Evolutionary conservation across 140 eudicot species (phyloP).

Genomic region (Cichorium intybus): DNA sequence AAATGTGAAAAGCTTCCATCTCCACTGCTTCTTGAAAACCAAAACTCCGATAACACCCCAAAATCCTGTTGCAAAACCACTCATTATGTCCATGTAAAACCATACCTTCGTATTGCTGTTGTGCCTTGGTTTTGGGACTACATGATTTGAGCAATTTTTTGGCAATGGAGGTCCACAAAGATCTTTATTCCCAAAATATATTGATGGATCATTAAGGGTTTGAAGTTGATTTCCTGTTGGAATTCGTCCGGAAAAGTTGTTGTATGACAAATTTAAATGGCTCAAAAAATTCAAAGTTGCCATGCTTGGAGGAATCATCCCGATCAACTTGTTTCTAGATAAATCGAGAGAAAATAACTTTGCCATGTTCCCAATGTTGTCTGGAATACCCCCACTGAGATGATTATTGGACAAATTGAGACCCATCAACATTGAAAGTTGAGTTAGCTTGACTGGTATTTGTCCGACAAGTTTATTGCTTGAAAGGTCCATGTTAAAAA

Average conservation of each 20-base stretch:
- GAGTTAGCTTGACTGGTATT: conserved; percentile 25
- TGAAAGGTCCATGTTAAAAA: conserved; percentile 31
- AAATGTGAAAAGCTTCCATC: background rate
- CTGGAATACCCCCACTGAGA: conserved; percentile 25
- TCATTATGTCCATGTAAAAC: background rate
- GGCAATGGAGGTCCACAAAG: conserved; percentile 18
- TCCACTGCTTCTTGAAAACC: no score
- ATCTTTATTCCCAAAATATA: no score
- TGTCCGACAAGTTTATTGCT: conserved; percentile 24
- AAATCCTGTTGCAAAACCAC: conserved; percentile 13
- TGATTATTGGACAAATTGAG: conserved; percentile 33
- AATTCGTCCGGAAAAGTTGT: no score
- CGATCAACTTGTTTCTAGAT: conserved; percentile 1
- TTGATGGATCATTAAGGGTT: no score
- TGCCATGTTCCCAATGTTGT: conserved; percentile 7
- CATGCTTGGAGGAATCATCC: no score
- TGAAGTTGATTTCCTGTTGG: no score
- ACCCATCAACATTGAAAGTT: conserved; percentile 7
- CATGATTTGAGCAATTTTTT: background rate
- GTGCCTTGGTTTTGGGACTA: no score
- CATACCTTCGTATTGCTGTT: background rate
- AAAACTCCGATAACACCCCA: no score
- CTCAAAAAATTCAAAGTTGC: no score
- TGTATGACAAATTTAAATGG: no score
- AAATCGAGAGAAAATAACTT: conserved; percentile 9